Conservation (phyloP, 2,329 filamentous ascomycete species). For the Septoria linicola region DNA sequence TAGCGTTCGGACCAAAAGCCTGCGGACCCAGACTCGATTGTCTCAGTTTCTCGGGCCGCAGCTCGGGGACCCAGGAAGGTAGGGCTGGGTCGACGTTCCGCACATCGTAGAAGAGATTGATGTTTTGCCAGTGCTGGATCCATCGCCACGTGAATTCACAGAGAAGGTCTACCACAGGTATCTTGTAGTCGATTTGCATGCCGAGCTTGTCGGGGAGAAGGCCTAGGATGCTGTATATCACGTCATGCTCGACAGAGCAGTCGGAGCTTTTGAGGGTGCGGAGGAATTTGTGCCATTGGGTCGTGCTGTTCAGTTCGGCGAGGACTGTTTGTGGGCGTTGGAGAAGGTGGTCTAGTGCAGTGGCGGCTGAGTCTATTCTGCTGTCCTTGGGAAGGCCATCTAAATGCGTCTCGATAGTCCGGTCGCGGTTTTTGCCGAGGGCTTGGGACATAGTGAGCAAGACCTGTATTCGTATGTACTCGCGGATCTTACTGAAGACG, state of each 20-base stretch:
- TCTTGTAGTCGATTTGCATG: slow-evolving; percentile 8
- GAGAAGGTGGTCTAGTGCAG: neutral
- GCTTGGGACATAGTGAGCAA: neutral
- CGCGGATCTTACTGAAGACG: slow-evolving; percentile 3
- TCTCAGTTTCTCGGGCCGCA: neutral
- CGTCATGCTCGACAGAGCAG: slow-evolving; percentile 10
- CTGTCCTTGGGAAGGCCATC: neutral
- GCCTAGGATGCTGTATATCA: slow-evolving; percentile 9
- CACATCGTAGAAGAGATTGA: slow-evolving; percentile 11
- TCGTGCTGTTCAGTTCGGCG: slow-evolving; percentile 1
- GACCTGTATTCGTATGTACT: slow-evolving; percentile 8
- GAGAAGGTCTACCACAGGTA: slow-evolving; percentile 3
- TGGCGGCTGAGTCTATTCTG: neutral
- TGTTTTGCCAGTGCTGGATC: neutral
- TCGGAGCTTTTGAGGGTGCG: slow-evolving; percentile 1
- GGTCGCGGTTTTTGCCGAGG: neutral
- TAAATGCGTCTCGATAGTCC: neutral
- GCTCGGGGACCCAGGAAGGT: slow-evolving; percentile 10
- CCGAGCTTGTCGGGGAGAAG: slow-evolving; percentile 7
- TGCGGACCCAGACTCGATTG: neutral
- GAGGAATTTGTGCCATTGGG: slow-evolving; percentile 5
- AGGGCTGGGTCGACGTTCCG: slow-evolving; percentile 6
- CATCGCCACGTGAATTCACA: slow-evolving; percentile 8
- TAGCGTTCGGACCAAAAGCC: slow-evolving; percentile 5
- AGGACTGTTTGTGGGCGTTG: slow-evolving; percentile 1